Base-by-base conservation (phyloP, 2,329 filamentous ascomycete genomes). In the Camillea tinctor region DNA sequence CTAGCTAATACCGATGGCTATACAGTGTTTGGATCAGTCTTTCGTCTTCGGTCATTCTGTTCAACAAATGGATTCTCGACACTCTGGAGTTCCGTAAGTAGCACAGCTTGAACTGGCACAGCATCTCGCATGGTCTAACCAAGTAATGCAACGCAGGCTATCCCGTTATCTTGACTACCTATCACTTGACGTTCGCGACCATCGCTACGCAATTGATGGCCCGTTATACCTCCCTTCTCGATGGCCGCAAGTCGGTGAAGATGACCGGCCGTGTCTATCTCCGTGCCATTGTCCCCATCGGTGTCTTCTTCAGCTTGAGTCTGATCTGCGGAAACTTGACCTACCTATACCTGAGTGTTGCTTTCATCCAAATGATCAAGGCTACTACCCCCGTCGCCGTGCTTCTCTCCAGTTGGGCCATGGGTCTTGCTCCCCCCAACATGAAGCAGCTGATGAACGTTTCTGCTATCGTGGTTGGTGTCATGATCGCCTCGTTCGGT, bases 331-430 rank as follows among this genome's bases (percentile, higher is more conserved):
- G 93, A 73, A 98, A 98, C 81, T 79, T 96, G 78, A 93, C 94
- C 69, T 98, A 98, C 75, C 86, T 97, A 58, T 97, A 97, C 78
- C 86, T 98, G 63, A 95, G 90, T 68, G 94, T 98, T 60, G 91
- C 94, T 62, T 98, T 98, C 77, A 98, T 98, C 72, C 94, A 98
- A 83, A 98, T 98, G 94, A 88, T 98, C 77, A 98, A 98, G 90
- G 95, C 95, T 67, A 97, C 93, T 50, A 98, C 92, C 30, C 95
- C 95, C 17, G 93, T 98, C 61, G 93, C 93, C 57, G 93, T 98
- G 56, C 87, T 99, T 48, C 79, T 98, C 67, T 90, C 92, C 49
- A 92, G 92, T 67, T 98, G 95, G 94, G 81, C 84, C 56, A 88
- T 98, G 71, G 92, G 93, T 60, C 87, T 97, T 55, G 87, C 91